phyloP scores from a whole-genome alignment of 2,329 filamentous ascomycete genomes.

The Fusarium ambrosium region DNA sequence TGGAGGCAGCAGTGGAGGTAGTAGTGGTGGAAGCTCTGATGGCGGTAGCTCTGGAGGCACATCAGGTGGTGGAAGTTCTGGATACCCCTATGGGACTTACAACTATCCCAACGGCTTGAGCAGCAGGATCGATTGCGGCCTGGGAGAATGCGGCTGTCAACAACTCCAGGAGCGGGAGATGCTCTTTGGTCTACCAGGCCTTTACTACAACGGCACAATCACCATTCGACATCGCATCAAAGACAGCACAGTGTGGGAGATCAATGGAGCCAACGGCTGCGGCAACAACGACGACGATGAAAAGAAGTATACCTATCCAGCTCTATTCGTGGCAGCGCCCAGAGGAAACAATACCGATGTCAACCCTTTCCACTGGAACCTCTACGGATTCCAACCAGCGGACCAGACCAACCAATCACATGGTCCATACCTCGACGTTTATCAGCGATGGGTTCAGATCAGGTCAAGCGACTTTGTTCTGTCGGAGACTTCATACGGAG shows the following conservation, averaged over 20 bases:
- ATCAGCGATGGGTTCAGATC: constrained; percentile 31
- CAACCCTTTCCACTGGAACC: constrained; percentile 35
- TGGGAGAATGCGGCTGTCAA: not conserved
- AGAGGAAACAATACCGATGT: constrained; percentile 32
- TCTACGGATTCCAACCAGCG: constrained; percentile 22
- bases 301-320: constrained; percentile 29
- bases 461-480: constrained; percentile 35
- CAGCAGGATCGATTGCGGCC: not conserved
- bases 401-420: constrained; percentile 6
- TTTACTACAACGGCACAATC: constrained; percentile 37
- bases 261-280: constrained; percentile 10
- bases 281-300: constrained; percentile 21
- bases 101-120: not conserved
- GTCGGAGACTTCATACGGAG: constrained; percentile 7
- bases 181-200: constrained; percentile 27
- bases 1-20: not conserved
- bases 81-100: not conserved
- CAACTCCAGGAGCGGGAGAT: constrained; percentile 7
- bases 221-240: constrained; percentile 27
- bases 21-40: not conserved
- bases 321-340: constrained; percentile 25
- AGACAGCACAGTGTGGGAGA: constrained; percentile 23
- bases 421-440: constrained; percentile 15
- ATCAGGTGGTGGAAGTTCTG: not conserved
- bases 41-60: not conserved